phyloP scores from a whole-genome alignment of 1,284 basidiomycete species.

The Trichosporon asahii region DNA sequence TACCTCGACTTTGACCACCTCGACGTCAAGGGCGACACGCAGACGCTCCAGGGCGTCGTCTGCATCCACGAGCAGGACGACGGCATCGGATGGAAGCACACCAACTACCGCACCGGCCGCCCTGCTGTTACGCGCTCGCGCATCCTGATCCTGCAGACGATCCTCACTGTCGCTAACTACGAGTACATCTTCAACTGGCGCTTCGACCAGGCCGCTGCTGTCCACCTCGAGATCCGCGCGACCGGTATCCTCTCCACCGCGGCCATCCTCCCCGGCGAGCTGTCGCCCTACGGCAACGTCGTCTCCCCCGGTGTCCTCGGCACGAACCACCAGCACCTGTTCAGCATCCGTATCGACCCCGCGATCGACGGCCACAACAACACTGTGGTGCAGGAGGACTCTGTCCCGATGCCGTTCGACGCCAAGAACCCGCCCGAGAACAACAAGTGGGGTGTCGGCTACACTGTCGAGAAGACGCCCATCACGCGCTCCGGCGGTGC shows the following conservation, averaged over 20 bases:
- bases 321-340: conserved; percentile 52
- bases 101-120: conserved; percentile 50
- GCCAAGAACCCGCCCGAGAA: conserved; percentile 32
- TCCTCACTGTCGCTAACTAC: conserved; percentile 51
- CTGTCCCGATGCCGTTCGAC: conserved; percentile 45
- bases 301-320: conserved; percentile 52
- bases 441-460: conserved; percentile 48
- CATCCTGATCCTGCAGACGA: conserved; percentile 50
- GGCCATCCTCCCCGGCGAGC: conserved; percentile 48
- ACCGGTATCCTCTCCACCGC: conserved; percentile 53
- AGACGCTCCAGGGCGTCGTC: conserved; percentile 40
- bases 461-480: conserved; percentile 43
- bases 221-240: conserved; percentile 52
- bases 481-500: conserved; percentile 40
- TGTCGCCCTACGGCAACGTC: conserved; percentile 50
- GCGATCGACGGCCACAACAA: conserved; percentile 48
- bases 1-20: conserved; percentile 50
- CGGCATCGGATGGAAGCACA: conserved; percentile 49
- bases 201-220: conserved; percentile 52
- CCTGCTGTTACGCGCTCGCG: conserved; percentile 47
- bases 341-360: conserved; percentile 50
- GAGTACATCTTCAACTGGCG: conserved; percentile 50
- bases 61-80: conserved; percentile 36
- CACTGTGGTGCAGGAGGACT: conserved; percentile 50
- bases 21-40: conserved; percentile 28